Evolutionary conservation across 2,329 filamentous ascomycete genomes (phyloP).

Genomic region (Elsinoe arachidis): DNA sequence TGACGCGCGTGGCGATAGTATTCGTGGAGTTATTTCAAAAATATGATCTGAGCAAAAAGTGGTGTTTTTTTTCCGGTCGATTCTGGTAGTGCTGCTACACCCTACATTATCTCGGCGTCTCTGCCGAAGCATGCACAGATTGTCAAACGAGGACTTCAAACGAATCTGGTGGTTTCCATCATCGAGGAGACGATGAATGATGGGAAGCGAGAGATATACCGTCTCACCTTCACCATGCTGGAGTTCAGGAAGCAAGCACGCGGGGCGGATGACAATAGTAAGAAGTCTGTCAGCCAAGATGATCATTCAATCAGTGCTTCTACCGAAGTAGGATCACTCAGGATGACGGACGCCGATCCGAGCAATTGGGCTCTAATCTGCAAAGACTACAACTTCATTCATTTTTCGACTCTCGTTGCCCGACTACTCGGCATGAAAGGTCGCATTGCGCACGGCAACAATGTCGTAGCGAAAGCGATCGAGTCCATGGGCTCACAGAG

Average conservation of each 20-base stretch:
- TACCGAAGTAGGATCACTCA: neutral
- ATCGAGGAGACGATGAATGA: neutral
- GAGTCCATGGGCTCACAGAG: neutral
- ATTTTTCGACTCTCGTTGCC: constrained; percentile 15
- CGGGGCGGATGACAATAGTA: neutral
- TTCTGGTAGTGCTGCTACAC: no score
- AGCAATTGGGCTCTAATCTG: constrained; percentile 16
- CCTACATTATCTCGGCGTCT: neutral
- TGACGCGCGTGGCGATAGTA: no score
- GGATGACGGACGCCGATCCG: constrained; percentile 13
- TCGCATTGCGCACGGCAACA: constrained; percentile 19
- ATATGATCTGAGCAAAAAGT: no score
- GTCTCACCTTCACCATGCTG: neutral
- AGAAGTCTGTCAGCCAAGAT: no score
- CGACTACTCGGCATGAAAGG: constrained; percentile 17
- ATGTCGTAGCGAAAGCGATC: constrained; percentile 16
- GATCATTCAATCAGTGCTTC: neutral
- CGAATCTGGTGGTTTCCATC: neutral
- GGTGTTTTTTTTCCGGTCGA: no score
- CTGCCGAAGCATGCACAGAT: neutral
- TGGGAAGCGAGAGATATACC: neutral
- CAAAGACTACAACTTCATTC: constrained; percentile 20
- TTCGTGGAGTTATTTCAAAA: no score
- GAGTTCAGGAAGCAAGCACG: neutral
- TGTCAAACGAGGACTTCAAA: neutral